These are phyloP conservation scores for Colletotrichum somersetense DNA, from an alignment of 2,329 filamentous ascomycete genomes.

Conservation along the genomic window DNA sequence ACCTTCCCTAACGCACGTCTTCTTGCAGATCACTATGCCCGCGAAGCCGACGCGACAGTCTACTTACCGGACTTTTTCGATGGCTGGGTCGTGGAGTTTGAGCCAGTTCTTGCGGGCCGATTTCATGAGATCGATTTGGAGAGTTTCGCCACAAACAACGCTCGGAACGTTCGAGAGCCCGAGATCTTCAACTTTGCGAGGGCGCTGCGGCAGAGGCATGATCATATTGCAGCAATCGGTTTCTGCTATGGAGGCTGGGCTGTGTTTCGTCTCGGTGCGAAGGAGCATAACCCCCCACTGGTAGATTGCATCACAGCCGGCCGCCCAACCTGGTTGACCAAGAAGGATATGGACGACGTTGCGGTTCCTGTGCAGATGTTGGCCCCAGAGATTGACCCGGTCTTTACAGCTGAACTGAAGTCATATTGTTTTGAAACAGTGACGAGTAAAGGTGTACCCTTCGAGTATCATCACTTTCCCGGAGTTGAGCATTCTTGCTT, in stretches of 20 bases:
- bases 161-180: constrained; percentile 54
- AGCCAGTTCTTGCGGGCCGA: constrained; percentile 47
- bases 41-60: constrained; percentile 59
- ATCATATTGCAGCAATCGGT: constrained; percentile 58
- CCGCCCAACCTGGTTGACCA: constrained; percentile 59
- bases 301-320: constrained; percentile 60
- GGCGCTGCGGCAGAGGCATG: constrained; percentile 51
- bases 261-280: constrained; percentile 58
- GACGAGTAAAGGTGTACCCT: constrained; percentile 51
- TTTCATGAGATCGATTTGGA: constrained; percentile 54
- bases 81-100: constrained; percentile 50
- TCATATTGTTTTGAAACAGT: constrained; percentile 53
- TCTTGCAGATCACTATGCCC: constrained; percentile 61
- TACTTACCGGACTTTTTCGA: constrained; percentile 56
- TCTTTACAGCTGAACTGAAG: constrained; percentile 59
- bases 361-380: constrained; percentile 64
- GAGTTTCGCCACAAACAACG: constrained; percentile 54
- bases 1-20: constrained; percentile 58
- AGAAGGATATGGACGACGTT: constrained; percentile 60
- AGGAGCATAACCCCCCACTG: constrained; percentile 51
- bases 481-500: constrained; percentile 59
- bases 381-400: constrained; percentile 60
- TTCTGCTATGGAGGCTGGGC: constrained; percentile 68
- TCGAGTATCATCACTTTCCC: constrained; percentile 62
- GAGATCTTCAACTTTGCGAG: constrained; percentile 55